A percentile compares a stretch with the other conserved stretches of the same genome.
These are phyloP conservation scores for Monosporozyma siamensis DNA, from an alignment of 805 yeast species.

Conservation along the genomic window DNA sequence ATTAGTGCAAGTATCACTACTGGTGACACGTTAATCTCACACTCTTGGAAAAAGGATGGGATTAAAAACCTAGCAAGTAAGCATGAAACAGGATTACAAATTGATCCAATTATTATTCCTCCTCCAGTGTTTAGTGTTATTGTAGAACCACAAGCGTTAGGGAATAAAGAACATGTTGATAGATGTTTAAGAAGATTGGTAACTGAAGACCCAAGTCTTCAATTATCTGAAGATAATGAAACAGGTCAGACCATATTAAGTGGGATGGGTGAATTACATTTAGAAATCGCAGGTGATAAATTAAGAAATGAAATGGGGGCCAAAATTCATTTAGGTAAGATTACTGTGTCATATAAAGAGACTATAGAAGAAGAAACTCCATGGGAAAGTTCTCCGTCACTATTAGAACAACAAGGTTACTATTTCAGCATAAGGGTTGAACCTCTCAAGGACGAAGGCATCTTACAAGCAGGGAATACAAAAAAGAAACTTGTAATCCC, in stretches of 20 bases:
- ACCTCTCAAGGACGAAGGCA: too few relatives aligned
- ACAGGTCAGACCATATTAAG: constrained; percentile 90
- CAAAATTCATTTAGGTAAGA: constrained; percentile 67
- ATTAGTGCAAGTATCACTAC: constrained; percentile 58
- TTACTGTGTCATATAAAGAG: constrained; percentile 87
- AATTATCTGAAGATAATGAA: constrained; percentile 60
- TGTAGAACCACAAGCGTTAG: constrained; percentile 72
- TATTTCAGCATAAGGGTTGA: constrained; percentile 16
- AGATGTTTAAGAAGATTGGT: constrained; percentile 54
- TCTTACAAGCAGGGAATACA: constrained; percentile 23
- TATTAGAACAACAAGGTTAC: constrained; percentile 8
- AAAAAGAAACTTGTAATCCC: constrained; percentile 22
- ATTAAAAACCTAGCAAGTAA: constrained; percentile 33
- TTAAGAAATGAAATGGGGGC: constrained; percentile 76
- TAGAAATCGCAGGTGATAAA: constrained; percentile 79
- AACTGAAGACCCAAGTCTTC: constrained; percentile 87
- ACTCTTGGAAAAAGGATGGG: constrained; percentile 43
- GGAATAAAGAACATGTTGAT: constrained; percentile 69
- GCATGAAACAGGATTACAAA: constrained; percentile 36
- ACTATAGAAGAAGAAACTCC: constrained; percentile 29
- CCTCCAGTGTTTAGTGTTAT: constrained; percentile 88
- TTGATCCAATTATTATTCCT: constrained; percentile 75
- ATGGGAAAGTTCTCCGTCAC: constrained; percentile 6
- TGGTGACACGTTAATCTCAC: constrained; percentile 80
- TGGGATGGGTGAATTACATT: constrained; percentile 96